phyloP scores from a whole-genome alignment of 2,329 filamentous ascomycete genomes.

The Cryphonectria naterciae region DNA sequence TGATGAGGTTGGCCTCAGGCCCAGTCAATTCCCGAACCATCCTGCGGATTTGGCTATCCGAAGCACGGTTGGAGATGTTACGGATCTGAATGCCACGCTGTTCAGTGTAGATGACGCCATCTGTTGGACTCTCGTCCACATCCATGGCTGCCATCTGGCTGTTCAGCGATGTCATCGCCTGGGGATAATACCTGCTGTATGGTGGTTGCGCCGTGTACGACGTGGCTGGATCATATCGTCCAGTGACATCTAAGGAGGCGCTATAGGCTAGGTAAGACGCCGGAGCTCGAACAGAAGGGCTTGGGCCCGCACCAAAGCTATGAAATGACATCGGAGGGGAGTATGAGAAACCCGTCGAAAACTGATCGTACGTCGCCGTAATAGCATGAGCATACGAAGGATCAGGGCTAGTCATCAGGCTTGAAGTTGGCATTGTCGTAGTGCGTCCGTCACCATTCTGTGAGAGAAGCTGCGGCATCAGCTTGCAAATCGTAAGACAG shows the following conservation, averaged over 20 bases:
- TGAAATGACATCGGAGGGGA: conserved; percentile 1
- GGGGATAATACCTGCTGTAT: conserved; percentile 21
- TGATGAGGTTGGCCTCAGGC: conserved; percentile 25
- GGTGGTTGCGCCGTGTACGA: conserved; percentile 26
- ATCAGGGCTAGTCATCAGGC: conserved; percentile 20
- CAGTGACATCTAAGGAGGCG: conserved; percentile 8
- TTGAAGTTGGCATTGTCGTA: conserved; percentile 18
- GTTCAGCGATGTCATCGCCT: conserved; percentile 9
- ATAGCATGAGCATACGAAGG: conserved; percentile 15
- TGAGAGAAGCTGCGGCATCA: conserved; percentile 17
- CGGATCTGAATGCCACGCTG: conserved; percentile 29
- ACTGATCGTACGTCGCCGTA: conserved; percentile 15
- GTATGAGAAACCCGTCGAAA: conserved; percentile 9
- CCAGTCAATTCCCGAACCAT: conserved; percentile 25
- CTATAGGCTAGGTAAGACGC: conserved; percentile 4
- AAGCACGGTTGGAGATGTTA: conserved; percentile 25
- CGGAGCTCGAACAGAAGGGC: conserved; percentile 2
- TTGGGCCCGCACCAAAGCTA: conserved; percentile 10
- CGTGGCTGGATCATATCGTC: conserved; percentile 16
- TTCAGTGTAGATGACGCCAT: conserved; percentile 24
- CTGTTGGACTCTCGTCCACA: not conserved
- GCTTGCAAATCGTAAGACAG: conserved; percentile 14
- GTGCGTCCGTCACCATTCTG: conserved; percentile 15
- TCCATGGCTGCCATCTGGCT: conserved; percentile 19
- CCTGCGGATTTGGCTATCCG: conserved; percentile 26